Evolutionary conservation across 2,329 filamentous ascomycete species (phyloP).

Genomic region (Fusarium mundagurra): DNA sequence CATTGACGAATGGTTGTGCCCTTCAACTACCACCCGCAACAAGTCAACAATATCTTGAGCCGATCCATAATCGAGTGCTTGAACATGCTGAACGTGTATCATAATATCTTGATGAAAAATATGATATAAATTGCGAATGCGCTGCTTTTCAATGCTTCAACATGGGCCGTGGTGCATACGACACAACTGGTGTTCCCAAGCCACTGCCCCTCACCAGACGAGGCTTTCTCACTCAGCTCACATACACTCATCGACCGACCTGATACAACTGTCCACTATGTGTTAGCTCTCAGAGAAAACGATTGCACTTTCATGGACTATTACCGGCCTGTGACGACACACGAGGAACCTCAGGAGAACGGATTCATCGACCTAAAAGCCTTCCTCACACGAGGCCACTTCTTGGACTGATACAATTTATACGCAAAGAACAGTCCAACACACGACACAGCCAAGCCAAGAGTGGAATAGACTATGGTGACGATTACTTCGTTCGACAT

Average conservation of each 20-base stretch:
- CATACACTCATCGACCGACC: neutral
- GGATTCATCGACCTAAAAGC: neutral
- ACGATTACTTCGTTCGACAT: neutral
- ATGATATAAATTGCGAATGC: neutral
- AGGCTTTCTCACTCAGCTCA: neutral
- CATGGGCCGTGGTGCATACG: neutral
- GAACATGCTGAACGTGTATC: neutral
- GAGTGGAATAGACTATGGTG: neutral
- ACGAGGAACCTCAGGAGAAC: neutral
- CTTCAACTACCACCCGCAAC: neutral
- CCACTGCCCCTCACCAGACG: neutral
- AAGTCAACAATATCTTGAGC: neutral
- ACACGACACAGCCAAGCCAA: neutral
- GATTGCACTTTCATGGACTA: fast-evolving
- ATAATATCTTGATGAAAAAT: neutral
- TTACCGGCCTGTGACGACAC: neutral
- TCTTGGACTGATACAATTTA: neutral
- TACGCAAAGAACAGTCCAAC: neutral
- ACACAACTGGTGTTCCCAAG: neutral
- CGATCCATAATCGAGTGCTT: fast-evolving
- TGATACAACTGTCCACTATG: neutral
- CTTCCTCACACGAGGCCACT: neutral
- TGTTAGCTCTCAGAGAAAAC: neutral
- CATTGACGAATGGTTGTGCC: neutral
- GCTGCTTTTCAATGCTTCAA: neutral